phyloP scores from a whole-genome alignment of 441 rosid species.

The Gossypium davidsonii region DNA sequence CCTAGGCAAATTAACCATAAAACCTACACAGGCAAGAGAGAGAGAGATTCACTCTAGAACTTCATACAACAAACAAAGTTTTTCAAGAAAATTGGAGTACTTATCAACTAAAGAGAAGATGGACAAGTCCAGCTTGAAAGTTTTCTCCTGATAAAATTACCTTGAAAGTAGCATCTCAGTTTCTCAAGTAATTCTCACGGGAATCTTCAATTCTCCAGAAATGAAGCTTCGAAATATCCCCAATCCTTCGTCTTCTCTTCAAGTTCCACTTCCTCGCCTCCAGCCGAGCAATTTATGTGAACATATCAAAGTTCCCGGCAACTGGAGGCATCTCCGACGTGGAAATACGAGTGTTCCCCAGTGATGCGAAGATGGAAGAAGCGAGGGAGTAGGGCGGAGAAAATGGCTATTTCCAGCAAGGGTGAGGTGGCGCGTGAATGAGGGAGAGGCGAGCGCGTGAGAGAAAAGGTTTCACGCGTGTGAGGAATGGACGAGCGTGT shows the following conservation, averaged over 20 bases:
- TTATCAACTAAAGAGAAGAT: neutral
- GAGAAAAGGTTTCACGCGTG: slow-evolving; percentile 66
- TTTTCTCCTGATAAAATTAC: slow-evolving; percentile 10
- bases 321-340: slow-evolving; percentile 19
- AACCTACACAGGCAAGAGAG: neutral
- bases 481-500: slow-evolving; percentile 51
- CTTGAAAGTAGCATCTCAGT: slow-evolving; percentile 13
- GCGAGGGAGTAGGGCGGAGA: slow-evolving; percentile 13
- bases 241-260: slow-evolving; percentile 11
- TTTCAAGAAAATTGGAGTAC: slow-evolving; percentile 2
- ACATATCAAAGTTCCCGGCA: neutral
- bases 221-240: slow-evolving; percentile 8
- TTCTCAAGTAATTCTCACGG: slow-evolving; percentile 19
- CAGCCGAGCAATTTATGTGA: neutral
- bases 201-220: slow-evolving; percentile 19
- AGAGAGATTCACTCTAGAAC: neutral
- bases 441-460: slow-evolving; percentile 45
- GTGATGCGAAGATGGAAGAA: neutral
- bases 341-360: slow-evolving; percentile 11
- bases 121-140: neutral
- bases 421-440: slow-evolving; percentile 23
- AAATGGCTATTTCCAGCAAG: slow-evolving; percentile 28
- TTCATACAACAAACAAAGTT: neutral
- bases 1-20: neutral
- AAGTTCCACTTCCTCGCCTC: slow-evolving; percentile 15